phyloP scores from a whole-genome alignment of 2,329 filamentous ascomycete genomes.

The Ophiostoma montium region DNA sequence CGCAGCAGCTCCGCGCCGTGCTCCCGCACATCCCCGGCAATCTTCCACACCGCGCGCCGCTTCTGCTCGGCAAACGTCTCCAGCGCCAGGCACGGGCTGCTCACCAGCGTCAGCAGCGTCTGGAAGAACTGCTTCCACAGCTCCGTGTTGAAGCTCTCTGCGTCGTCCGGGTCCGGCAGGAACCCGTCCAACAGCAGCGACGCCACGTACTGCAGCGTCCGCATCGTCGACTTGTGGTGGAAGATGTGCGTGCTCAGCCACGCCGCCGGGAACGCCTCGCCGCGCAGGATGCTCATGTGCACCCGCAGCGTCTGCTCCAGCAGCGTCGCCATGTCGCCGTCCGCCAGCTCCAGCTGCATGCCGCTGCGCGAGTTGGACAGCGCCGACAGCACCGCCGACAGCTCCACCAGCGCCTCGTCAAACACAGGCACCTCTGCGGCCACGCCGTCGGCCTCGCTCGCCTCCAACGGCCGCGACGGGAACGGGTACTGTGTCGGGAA shows the following conservation, averaged over 20 bases:
- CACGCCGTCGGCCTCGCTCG: no score
- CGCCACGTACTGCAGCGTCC: slow-evolving; percentile 68
- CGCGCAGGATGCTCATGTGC: slow-evolving; percentile 76
- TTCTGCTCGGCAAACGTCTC: slow-evolving; percentile 98
- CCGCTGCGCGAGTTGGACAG: slow-evolving; percentile 60
- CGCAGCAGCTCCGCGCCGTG: slow-evolving; percentile 75
- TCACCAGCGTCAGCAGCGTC: slow-evolving; percentile 75
- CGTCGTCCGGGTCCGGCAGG: slow-evolving; percentile 78
- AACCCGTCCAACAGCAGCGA: slow-evolving; percentile 69
- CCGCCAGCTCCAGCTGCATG: slow-evolving; percentile 60
- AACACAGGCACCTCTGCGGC: no score
- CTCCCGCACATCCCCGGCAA: slow-evolving; percentile 89
- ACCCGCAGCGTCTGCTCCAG: slow-evolving; percentile 69
- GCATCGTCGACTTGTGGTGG: slow-evolving; percentile 82
- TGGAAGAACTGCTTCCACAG: slow-evolving; percentile 91
- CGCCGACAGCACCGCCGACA: slow-evolving; percentile 75
- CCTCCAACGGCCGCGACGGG: slow-evolving; percentile 52
- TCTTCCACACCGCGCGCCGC: slow-evolving; percentile 92
- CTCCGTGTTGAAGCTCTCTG: slow-evolving; percentile 82
- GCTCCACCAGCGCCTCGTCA: slow-evolving; percentile 77
- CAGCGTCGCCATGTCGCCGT: slow-evolving; percentile 60
- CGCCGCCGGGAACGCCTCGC: slow-evolving; percentile 73
- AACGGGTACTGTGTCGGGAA: slow-evolving; percentile 90
- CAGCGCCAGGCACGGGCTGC: slow-evolving; percentile 74
- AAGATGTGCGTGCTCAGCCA: slow-evolving; percentile 94